Conservation (phyloP, 495 filamentous ascomycete species). For the Daldinia concentrica region DNA sequence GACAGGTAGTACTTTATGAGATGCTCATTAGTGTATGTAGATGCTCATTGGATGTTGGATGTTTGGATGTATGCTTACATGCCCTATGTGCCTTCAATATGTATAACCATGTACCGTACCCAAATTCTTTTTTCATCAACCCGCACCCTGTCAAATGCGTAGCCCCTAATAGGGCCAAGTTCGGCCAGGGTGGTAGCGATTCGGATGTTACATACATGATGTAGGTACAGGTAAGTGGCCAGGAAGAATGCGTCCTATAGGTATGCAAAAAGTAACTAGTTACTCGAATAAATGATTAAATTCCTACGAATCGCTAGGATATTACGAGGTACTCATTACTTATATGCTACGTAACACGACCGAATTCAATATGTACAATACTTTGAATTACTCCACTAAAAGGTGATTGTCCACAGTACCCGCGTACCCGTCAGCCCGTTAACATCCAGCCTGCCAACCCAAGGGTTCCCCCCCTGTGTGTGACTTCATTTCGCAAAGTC, state of each 20-base stretch:
- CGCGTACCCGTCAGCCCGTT: slow-evolving; percentile 41
- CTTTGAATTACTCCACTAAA: slow-evolving; percentile 15
- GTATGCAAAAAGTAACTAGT: slow-evolving; percentile 13
- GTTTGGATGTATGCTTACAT: neutral
- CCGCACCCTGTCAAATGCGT: slow-evolving; percentile 19
- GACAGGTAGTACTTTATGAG: too few species aligned
- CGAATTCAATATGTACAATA: slow-evolving; percentile 17
- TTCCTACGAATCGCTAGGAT: slow-evolving; percentile 2
- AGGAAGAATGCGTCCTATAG: slow-evolving; percentile 18
- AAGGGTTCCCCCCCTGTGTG: slow-evolving; percentile 37
- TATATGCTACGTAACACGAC: slow-evolving; percentile 12
- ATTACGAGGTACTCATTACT: slow-evolving; percentile 27
- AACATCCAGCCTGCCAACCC: slow-evolving; percentile 15
- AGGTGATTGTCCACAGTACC: slow-evolving; percentile 36
- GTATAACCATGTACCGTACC: slow-evolving; percentile 1
- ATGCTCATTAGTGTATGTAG: too few species aligned
- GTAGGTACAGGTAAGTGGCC: slow-evolving; percentile 27
- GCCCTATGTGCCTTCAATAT: neutral
- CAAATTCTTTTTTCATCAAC: slow-evolving; percentile 9
- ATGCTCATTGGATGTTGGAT: neutral
- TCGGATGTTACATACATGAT: slow-evolving; percentile 35
- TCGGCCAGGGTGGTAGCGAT: slow-evolving; percentile 27
- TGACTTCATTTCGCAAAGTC: slow-evolving; percentile 44
- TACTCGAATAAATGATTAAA: slow-evolving; percentile 1
- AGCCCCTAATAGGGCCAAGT: slow-evolving; percentile 19